A percentile compares a stretch with the other conserved stretches of the same genome.
Evolutionary conservation across 2,329 filamentous ascomycete species (phyloP).

Genomic region (Monilinia laxa): DNA sequence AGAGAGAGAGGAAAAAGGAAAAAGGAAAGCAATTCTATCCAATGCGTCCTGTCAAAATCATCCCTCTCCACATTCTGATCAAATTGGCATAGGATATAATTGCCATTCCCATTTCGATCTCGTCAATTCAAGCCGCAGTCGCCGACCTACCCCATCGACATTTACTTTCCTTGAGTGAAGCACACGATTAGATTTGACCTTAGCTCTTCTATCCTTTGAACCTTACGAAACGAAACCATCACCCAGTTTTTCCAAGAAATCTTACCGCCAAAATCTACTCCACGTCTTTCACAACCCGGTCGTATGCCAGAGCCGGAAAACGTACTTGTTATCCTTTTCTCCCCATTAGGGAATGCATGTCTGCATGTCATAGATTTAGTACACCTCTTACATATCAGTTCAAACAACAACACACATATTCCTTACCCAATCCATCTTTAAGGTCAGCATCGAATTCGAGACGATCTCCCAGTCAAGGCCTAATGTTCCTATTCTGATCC

Average conservation of each 20-base stretch:
- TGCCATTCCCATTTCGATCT: not conserved
- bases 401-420: conserved; percentile 20
- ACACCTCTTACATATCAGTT: conserved; percentile 12
- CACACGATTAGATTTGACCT: conserved; percentile 19
- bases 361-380: conserved; percentile 24
- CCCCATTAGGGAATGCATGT: conserved; percentile 21
- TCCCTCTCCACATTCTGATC: conserved; percentile 23
- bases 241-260: not conserved
- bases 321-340: conserved; percentile 17
- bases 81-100: conserved; percentile 18
- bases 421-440: not conserved
- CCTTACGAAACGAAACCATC: not conserved
- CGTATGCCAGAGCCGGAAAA: conserved; percentile 16
- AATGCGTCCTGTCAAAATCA: conserved; percentile 5
- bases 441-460: conserved; percentile 12
- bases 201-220: conserved; percentile 3
- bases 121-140: conserved; percentile 17
- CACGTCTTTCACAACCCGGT: conserved; percentile 8
- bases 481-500: conserved; percentile 17
- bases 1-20: not conserved
- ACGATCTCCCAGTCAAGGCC: conserved; percentile 1
- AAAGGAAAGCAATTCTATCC: not conserved
- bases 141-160: conserved; percentile 16
- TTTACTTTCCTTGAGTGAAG: conserved; percentile 18
- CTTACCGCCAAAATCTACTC: conserved; percentile 4